A percentile compares a stretch with the other conserved stretches of the same genome.
phyloP scores from a whole-genome alignment of 2,329 filamentous ascomycete species.

The Colletotrichum acutatum region DNA sequence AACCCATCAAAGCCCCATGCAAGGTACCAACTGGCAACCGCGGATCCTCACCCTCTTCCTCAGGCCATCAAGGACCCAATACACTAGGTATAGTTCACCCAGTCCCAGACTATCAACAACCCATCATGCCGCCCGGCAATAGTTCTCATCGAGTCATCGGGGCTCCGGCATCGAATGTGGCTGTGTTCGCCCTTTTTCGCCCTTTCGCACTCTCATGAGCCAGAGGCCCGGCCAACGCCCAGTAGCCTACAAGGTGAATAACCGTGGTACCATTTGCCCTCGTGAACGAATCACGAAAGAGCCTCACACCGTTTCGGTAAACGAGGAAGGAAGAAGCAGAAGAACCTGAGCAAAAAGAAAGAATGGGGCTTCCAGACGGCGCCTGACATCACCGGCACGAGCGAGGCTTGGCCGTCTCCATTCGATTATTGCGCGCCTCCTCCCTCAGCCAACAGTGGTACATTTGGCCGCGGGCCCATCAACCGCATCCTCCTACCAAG shows the following conservation, averaged over 20 bases:
- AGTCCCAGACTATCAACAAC: background rate
- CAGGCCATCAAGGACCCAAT: background rate
- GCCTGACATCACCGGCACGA: constrained; percentile 30
- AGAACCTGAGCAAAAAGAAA: background rate
- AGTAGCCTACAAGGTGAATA: background rate
- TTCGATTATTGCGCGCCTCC: background rate
- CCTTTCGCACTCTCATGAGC: background rate
- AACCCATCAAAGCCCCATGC: background rate
- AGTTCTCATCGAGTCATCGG: constrained; percentile 9
- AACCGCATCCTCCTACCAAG: background rate
- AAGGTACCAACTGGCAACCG: background rate
- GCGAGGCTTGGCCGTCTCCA: constrained; percentile 13
- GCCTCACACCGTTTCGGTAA: background rate
- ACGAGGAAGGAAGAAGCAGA: background rate
- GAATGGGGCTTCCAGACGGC: background rate
- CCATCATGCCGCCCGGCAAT: background rate
- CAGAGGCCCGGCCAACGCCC: background rate
- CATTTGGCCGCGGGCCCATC: background rate
- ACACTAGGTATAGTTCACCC: background rate
- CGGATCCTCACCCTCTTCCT: background rate
- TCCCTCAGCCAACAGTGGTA: too few species aligned
- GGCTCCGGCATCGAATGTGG: constrained; percentile 7
- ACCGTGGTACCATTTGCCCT: background rate
- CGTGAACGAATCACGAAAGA: constrained; percentile 5
- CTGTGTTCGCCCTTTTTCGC: constrained; percentile 21